Evolutionary conservation across 768 basidiomycete genomes (phyloP).

Genomic region (Mycena sanguinolenta): DNA sequence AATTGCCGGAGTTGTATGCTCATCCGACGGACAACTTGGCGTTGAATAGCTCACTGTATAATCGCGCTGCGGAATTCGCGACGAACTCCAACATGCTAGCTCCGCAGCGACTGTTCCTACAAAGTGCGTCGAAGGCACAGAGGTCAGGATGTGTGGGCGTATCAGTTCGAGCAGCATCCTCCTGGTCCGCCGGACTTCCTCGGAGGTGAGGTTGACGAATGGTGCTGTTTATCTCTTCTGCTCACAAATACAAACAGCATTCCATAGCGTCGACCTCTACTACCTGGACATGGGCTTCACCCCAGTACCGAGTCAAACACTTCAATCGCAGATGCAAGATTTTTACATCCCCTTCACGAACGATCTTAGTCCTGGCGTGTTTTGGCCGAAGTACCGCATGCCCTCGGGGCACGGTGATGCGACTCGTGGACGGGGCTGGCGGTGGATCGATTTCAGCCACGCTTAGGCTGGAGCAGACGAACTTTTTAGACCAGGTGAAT

Average conservation of each 20-base stretch:
- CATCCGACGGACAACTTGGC: slow-evolving; percentile 11
- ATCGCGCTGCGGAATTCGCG: slow-evolving; percentile 15
- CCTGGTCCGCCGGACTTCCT: slow-evolving; percentile 8
- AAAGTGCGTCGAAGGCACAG: not conserved
- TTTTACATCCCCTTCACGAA: not conserved
- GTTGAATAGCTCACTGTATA: slow-evolving; percentile 15
- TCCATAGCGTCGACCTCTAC: not conserved
- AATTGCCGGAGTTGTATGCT: slow-evolving; percentile 14
- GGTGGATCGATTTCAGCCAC: not conserved
- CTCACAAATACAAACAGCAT: not conserved
- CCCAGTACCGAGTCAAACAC: not conserved
- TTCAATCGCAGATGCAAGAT: not conserved
- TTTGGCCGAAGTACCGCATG: not conserved
- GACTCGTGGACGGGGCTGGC: not conserved
- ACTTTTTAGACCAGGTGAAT: not conserved
- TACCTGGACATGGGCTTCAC: not conserved
- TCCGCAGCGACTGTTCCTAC: slow-evolving; percentile 12
- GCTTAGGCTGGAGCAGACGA: not conserved
- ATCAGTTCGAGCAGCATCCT: slow-evolving; percentile 7
- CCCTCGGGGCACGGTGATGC: not conserved
- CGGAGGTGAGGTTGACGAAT: slow-evolving; percentile 11
- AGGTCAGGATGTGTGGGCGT: slow-evolving; percentile 18
- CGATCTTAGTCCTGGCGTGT: not conserved
- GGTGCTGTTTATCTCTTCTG: too few species aligned
- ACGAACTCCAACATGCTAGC: slow-evolving; percentile 4